These are phyloP conservation scores for Pythium guiyangense DNA, from an alignment of 352 stramenopile genomes.

Conservation along the genomic window DNA sequence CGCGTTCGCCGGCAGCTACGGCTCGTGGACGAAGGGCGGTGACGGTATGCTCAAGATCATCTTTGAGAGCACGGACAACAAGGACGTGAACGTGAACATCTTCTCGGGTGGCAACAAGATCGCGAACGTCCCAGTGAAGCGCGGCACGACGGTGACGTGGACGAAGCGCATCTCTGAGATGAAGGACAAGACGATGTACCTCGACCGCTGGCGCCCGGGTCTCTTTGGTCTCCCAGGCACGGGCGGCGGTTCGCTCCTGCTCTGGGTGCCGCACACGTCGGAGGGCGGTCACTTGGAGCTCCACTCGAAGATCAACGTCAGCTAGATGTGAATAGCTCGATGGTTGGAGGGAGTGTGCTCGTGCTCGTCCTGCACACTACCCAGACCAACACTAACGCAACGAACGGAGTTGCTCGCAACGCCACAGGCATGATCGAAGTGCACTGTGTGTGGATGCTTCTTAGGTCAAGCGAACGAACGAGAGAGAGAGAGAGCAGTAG, in stretches of 20 bases:
- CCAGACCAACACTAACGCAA: too few relatives aligned
- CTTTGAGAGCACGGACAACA: conserved; percentile 38
- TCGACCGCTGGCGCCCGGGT: conserved; percentile 59
- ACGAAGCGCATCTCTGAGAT: conserved; percentile 26
- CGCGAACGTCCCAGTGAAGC: conserved; percentile 32
- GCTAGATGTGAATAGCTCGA: conserved; percentile 12
- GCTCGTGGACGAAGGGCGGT: conserved; percentile 35
- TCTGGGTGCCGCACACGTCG: conserved; percentile 46
- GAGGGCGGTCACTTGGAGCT: conserved; percentile 44
- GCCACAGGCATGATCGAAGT: not conserved
- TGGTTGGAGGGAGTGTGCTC: too few relatives aligned
- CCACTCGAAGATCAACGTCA: conserved; percentile 36
- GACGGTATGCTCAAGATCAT: conserved; percentile 35
- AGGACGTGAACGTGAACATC: conserved; percentile 48
- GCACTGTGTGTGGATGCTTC: too few relatives aligned
- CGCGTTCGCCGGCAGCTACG: conserved; percentile 33
- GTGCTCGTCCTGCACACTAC: too few relatives aligned
- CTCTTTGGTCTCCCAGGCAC: conserved; percentile 51
- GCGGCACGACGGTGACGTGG: conserved; percentile 32
- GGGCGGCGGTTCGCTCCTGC: conserved; percentile 50
- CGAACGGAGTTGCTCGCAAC: not conserved
- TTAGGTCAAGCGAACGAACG: not conserved
- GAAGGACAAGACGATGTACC: conserved; percentile 56
- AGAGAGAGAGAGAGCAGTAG: not conserved
- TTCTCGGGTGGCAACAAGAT: conserved; percentile 39